These are phyloP conservation scores for Citrus glauca DNA, from an alignment of 345 rosid genomes.

Conservation along the genomic window DNA sequence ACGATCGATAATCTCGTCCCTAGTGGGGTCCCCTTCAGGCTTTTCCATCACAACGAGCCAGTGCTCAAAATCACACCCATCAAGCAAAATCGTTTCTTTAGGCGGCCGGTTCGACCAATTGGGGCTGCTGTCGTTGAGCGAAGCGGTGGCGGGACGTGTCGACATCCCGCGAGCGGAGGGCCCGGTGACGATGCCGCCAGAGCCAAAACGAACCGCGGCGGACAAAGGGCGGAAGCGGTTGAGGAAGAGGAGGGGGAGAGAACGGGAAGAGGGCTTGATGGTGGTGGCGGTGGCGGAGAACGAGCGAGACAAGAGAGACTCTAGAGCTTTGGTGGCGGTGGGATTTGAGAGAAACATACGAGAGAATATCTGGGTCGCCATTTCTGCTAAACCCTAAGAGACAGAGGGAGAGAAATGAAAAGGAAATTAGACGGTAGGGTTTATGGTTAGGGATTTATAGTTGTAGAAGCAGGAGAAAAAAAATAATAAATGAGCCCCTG, in stretches of 20 bases:
- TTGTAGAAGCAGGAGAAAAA: too few relatives aligned
- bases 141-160: constrained; percentile 48
- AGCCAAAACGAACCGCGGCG: constrained; percentile 14
- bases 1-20: constrained; percentile 80
- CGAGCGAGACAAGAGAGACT: constrained; percentile 25
- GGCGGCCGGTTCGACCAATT: constrained; percentile 96
- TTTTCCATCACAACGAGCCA: constrained; percentile 87
- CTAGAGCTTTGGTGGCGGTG: constrained; percentile 20
- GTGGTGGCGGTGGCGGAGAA: constrained; percentile 15
- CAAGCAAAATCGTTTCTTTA: constrained; percentile 85
- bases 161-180: constrained; percentile 33
- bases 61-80: constrained; percentile 92
- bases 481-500: neutral
- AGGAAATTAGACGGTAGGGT: neutral
- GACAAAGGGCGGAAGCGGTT: constrained; percentile 24
- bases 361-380: constrained; percentile 45
- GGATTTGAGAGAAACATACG: constrained; percentile 40
- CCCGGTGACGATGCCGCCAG: constrained; percentile 7
- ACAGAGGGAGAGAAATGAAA: neutral
- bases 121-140: constrained; percentile 68
- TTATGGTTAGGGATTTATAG: neutral
- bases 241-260: constrained; percentile 3
- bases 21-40: constrained; percentile 60
- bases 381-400: neutral
- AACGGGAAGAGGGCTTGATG: constrained; percentile 1